Base-by-base conservation (phyloP, 352 stramenopile species). In the Pythium aphanidermatum region DNA sequence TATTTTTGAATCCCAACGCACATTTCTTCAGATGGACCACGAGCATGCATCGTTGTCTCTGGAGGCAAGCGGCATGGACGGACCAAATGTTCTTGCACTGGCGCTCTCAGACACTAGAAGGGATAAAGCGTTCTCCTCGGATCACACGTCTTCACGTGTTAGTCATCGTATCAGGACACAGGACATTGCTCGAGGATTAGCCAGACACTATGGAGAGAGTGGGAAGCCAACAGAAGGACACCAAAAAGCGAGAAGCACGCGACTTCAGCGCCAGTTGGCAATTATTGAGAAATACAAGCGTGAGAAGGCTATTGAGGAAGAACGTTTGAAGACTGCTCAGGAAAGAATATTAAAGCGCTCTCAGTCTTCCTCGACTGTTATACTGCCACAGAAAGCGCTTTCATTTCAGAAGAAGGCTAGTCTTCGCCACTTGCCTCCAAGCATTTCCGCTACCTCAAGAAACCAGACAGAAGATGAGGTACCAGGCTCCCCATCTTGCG, bases 221-320 rank as follows among this genome's bases (percentile, higher is more conserved):
- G 13, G 19, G 0, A 48, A 42, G n/a, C 14, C 37, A 0, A 47
- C 48, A 34, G 49, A 59, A 17, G 16, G 33, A 12, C 35, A 50
- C 11, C 43, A 53, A 4, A 16, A 21, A 10, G 45, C 48, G 12
- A 28, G 39, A 5, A 21, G 28, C 0, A 59, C 49, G 7, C 56
- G 56, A 13, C 16, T 53, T 2, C 43, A 65, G 13, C 40, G 35
- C 14, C 56, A 65, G 34, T 17, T 59, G 13, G 56, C 49, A 2
- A 65, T 65, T 31, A 44, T 65, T 26, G 49, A 65, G 14, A 42
- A 50, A 16, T 65, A 56, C 12, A 36, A 35, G 14, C 43, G 40
- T 0, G 24, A 41, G 20, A 33, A 49, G 30, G 21, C 48, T 2
- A 21, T 17, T 8, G 19, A 44, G 9, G 34, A 54, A 24, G 34